Base-by-base conservation (phyloP, 371 early-diverging fungal genomes). In the Basidiobolus meristosporus region DNA sequence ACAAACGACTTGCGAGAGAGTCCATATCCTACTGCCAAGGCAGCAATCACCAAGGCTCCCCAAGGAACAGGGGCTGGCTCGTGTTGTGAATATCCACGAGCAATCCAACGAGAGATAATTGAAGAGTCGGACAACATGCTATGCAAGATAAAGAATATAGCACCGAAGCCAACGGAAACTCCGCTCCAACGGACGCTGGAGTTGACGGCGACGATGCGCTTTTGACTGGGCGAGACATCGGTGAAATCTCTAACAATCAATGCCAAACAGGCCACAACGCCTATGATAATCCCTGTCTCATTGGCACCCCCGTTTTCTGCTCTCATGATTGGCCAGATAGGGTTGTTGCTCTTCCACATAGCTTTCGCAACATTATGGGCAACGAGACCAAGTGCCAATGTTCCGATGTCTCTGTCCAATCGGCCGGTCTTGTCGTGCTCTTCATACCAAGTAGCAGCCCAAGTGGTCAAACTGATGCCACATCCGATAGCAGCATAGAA, bases 301-400 rank as follows among this genome's bases (percentile, higher is more conserved):
- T 81, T 81, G 51, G 63, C 60, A 1, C 81, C 81, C 38, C 82
- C 84, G 44, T 73, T 81, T 3, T 45, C 52, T 29, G 47, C 58
- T 46, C 78, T 62, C 82, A 81, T 81, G 22, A 79, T 74, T 15
- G 77, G 71, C 84, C 82, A 81, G 35, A 75, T 70, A 0, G 82
- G 82, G 54, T 83, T 81, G 59, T 78, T 77, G 4, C 80, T 70
- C 46, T 68, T 72, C 70, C 75, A 76, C 3, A 70, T 65, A 65
- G 76, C 68, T 49, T 77, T 78, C 47, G 77, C 68, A 0, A 75
- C 70, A 28, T 71, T 62, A 57, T 70, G 70, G 10, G 70, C 42
- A 16, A 83, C 38, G 28, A 83, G 56, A 31, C 84, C 84, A 2
- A 77, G 53, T 36, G 65, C 56, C 69, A 76, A 73, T 17, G 71